Evolutionary conservation across 2,329 filamentous ascomycete genomes (phyloP), one percentile per base, ranked within the genome.

Genomic region (Scytalidium sp.): DNA sequence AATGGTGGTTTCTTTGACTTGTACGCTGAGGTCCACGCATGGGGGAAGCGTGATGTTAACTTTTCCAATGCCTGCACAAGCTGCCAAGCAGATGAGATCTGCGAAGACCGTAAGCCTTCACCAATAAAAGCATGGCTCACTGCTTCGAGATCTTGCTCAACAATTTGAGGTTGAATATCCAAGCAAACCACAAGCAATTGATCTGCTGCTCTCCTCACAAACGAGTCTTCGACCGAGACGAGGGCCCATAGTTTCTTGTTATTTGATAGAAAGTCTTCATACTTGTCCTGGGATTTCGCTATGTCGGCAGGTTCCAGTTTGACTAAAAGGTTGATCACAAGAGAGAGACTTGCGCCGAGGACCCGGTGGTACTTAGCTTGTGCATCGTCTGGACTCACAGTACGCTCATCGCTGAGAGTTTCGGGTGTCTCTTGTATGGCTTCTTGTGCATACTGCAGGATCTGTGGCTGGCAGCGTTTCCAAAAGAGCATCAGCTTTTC

Each of bases 321-420:
- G 42, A 74, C 70, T 1, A 85, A 60, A 1, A 86, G 68, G 23
- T 75, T 74, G 3, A 79, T 59, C 2, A 83, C 75, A 5, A 85
- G 68, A 1, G 76, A 79, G 19, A 85, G 61, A 48, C 78, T 78
- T 7, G 74, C 75, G 9, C 73, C 75, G 2, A 83, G 62, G 3
- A 97, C 91, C 43, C 94, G 81, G 53, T 84, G 81, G 70, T 95
- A 94, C 60, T 96, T 97, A 17, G 87, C 81, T 57, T 91, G 81
- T 3, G 90, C 85, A 65, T 99, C 94, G 58, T 97, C 93, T 8
- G 81, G 72, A 51, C 83, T 94, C 3, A 91, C 89, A 1, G 84
- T 90, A 20, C 93, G 81, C 69, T 95, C 89, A 64, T 99, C 94
- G 64, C 92, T 97, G 29, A 99, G 74, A 0, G 90, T 95, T 29